phyloP scores from a whole-genome alignment of 73 alveolate genomes.

The Blepharisma stoltei region DNA sequence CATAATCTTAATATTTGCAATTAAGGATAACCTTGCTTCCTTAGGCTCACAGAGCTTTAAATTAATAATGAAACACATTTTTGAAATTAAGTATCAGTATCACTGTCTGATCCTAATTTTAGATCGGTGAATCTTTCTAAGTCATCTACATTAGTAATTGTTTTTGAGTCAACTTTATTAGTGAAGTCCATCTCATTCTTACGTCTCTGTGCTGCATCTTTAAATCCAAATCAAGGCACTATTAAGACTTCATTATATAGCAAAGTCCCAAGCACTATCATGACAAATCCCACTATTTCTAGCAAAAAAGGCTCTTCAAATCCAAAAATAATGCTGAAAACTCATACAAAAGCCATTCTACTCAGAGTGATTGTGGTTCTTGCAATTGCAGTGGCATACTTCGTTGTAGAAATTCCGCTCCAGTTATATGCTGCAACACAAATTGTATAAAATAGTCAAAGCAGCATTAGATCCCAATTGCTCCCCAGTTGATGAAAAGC shows the following conservation, averaged over 20 bases:
- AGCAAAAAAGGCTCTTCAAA: conserved; percentile 67
- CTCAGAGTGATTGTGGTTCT: conserved; percentile 75
- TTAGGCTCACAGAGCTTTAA: too few species aligned
- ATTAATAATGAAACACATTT: too few species aligned
- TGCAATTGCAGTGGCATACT: conserved; percentile 76
- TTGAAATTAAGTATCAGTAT: too few species aligned
- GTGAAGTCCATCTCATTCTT: too few species aligned
- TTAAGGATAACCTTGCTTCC: too few species aligned
- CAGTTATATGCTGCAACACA: conserved; percentile 73
- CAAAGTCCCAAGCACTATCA: conserved; percentile 79
- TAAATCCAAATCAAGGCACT: conserved; percentile 57
- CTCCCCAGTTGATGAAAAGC: conserved; percentile 61
- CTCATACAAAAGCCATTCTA: conserved; percentile 85
- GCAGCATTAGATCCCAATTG: conserved; percentile 41
- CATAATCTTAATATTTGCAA: too few species aligned
- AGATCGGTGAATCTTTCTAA: too few species aligned
- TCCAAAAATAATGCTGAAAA: conserved; percentile 62
- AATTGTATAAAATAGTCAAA: conserved; percentile 41
- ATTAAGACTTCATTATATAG: conserved; percentile 83
- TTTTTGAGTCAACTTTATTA: too few species aligned
- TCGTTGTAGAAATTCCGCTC: conserved; percentile 74
- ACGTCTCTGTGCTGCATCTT: neutral
- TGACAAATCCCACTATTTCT: conserved; percentile 80
- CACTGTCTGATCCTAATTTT: too few species aligned
- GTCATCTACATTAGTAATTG: too few species aligned